Conservation (phyloP, 768 basidiomycete species). For the Tricholoma matsutake region DNA sequence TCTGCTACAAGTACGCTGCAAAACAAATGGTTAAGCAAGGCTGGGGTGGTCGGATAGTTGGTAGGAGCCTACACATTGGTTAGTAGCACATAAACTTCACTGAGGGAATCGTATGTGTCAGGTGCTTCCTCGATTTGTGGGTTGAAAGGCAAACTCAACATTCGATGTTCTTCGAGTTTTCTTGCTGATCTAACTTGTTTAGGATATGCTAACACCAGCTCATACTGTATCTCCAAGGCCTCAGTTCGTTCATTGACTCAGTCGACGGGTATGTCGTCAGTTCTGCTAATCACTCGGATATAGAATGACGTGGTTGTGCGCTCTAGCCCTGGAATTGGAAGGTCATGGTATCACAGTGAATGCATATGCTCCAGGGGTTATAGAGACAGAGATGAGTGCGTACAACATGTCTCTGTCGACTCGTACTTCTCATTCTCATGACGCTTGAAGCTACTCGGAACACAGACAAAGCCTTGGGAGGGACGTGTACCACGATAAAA, state of each 20-base stretch:
- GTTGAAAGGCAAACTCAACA: neutral
- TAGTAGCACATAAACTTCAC: no score
- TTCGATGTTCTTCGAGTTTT: neutral
- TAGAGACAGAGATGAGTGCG: constrained; percentile 3
- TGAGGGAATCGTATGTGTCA: no score
- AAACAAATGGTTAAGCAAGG: constrained; percentile 13
- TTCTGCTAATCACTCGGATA: no score
- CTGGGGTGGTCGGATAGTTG: constrained; percentile 10
- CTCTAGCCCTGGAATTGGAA: neutral
- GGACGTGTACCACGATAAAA: neutral
- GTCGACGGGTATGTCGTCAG: constrained; percentile 1
- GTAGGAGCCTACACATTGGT: neutral
- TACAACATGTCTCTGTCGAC: neutral
- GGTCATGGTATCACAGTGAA: neutral
- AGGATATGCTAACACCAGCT: constrained; percentile 20
- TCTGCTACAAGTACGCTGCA: constrained; percentile 14
- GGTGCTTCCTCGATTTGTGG: constrained; percentile 7
- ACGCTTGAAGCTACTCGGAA: neutral
- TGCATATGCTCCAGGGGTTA: neutral
- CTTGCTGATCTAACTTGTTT: no score
- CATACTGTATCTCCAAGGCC: constrained; percentile 41
- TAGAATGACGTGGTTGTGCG: neutral
- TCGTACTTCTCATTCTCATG: no score
- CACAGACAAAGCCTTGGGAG: neutral
- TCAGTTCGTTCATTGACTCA: constrained; percentile 20